These are phyloP conservation scores for Podila verticillata DNA, from an alignment of 192 early-diverging fungal genomes.

Conservation along the genomic window DNA sequence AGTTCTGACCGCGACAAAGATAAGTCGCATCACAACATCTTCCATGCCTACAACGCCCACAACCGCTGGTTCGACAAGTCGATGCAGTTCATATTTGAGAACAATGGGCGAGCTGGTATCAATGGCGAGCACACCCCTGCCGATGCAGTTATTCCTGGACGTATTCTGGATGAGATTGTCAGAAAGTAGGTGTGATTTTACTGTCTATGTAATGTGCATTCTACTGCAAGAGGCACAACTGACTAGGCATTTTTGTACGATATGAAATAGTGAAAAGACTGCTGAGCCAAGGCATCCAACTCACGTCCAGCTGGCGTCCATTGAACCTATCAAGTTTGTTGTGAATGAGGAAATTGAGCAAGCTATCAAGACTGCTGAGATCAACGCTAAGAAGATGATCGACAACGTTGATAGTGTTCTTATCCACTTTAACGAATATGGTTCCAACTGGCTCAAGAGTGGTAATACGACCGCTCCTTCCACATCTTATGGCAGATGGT, in stretches of 20 bases:
- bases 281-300: constrained; percentile 54
- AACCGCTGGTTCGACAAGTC: constrained; percentile 99
- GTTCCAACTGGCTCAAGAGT: constrained; percentile 87
- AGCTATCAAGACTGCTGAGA: constrained; percentile 69
- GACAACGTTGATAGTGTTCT: constrained; percentile 77
- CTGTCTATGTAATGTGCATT: neutral
- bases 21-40: constrained; percentile 73
- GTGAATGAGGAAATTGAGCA: constrained; percentile 63
- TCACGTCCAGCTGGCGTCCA: constrained; percentile 53
- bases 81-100: constrained; percentile 86
- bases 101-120: constrained; percentile 86
- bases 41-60: constrained; percentile 77
- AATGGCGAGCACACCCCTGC: constrained; percentile 97
- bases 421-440: constrained; percentile 78
- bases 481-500: constrained; percentile 17
- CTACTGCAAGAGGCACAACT: no score
- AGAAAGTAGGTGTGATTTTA: constrained; percentile 59
- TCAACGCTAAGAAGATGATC: constrained; percentile 70
- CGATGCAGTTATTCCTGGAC: constrained; percentile 89
- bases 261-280: constrained; percentile 58
- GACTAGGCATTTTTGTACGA: neutral
- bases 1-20: constrained; percentile 69
- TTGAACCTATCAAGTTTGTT: constrained; percentile 78
- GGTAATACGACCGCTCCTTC: constrained; percentile 18
- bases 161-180: constrained; percentile 78